Conservation (phyloP, 345 rosid species). For the Carallia pectinifolia region DNA sequence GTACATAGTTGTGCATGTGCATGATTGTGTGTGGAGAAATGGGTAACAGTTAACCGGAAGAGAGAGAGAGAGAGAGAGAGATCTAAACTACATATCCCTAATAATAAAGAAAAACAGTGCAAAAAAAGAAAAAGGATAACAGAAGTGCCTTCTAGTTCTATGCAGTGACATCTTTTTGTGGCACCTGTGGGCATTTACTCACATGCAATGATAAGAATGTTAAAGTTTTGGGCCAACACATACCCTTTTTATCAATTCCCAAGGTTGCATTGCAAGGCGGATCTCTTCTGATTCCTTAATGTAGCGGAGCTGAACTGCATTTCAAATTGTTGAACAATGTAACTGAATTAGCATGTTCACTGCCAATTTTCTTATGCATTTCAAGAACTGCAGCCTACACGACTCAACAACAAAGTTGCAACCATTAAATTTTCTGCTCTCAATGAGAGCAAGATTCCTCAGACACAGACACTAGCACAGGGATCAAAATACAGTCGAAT, state of each 20-base stretch:
- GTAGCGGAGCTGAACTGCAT: conserved; percentile 54
- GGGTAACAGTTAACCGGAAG: too few relatives aligned
- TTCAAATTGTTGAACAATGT: conserved; percentile 7
- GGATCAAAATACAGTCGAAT: not conserved
- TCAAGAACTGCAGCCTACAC: too few relatives aligned
- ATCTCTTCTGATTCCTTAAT: conserved; percentile 80
- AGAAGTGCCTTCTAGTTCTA: too few relatives aligned
- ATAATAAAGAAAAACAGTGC: too few relatives aligned
- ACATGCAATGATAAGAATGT: not conserved
- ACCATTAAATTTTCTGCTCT: too few relatives aligned
- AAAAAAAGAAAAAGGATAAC: too few relatives aligned
- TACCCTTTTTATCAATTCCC: conserved; percentile 79
- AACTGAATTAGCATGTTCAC: not conserved
- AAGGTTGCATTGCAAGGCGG: conserved; percentile 79
- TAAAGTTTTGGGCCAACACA: conserved; percentile 6
- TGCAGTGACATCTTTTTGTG: not conserved
- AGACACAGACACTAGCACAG: not conserved
- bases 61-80: too few relatives aligned
- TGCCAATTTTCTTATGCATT: not conserved
- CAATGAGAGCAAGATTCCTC: not conserved
- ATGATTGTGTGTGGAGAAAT: not conserved
- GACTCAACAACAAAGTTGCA: too few relatives aligned
- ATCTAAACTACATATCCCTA: too few relatives aligned
- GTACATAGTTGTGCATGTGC: not conserved
- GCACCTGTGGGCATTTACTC: not conserved